phyloP scores from a whole-genome alignment of 2,329 filamentous ascomycete species.

The Emericellopsis cladophorae region DNA sequence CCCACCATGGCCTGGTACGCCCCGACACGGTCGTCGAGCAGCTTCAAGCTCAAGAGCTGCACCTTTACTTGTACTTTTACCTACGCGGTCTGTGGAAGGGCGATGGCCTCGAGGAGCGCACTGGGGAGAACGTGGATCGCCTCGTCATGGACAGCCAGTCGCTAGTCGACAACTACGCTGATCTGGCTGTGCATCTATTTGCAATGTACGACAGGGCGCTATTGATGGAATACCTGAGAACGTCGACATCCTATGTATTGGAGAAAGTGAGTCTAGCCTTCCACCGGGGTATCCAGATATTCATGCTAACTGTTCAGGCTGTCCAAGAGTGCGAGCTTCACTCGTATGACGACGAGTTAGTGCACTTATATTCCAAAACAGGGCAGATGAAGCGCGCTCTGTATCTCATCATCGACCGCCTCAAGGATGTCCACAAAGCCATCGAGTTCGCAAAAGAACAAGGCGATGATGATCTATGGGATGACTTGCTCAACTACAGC shows the following conservation, averaged over 20 bases:
- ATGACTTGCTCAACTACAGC: slow-evolving; percentile 84
- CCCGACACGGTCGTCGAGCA: slow-evolving; percentile 69
- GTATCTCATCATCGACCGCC: slow-evolving; percentile 85
- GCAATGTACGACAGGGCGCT: slow-evolving; percentile 68
- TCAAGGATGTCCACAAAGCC: slow-evolving; percentile 81
- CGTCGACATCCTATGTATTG: slow-evolving; percentile 78
- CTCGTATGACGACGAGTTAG: slow-evolving; percentile 82
- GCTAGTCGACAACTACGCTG: slow-evolving; percentile 76
- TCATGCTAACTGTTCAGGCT: slow-evolving; percentile 28
- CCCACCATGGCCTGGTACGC: slow-evolving; percentile 73
- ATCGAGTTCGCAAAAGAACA: slow-evolving; percentile 93
- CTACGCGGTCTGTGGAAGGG: slow-evolving; percentile 76
- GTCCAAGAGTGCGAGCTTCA: slow-evolving; percentile 67
- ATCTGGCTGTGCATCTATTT: slow-evolving; percentile 77
- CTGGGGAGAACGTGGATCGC: slow-evolving; percentile 40
- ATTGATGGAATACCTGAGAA: slow-evolving; percentile 77
- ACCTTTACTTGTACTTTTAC: slow-evolving; percentile 84
- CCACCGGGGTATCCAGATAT: neutral
- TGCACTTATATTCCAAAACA: slow-evolving; percentile 89
- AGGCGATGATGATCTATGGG: slow-evolving; percentile 85
- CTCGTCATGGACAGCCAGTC: slow-evolving; percentile 47
- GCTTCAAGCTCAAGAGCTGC: slow-evolving; percentile 52
- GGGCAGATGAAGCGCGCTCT: slow-evolving; percentile 87
- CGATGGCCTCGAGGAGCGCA: slow-evolving; percentile 45
- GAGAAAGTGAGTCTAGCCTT: slow-evolving; percentile 41